Conservation (phyloP, 2,329 filamentous ascomycete species). For the Botrytis medusae region DNA sequence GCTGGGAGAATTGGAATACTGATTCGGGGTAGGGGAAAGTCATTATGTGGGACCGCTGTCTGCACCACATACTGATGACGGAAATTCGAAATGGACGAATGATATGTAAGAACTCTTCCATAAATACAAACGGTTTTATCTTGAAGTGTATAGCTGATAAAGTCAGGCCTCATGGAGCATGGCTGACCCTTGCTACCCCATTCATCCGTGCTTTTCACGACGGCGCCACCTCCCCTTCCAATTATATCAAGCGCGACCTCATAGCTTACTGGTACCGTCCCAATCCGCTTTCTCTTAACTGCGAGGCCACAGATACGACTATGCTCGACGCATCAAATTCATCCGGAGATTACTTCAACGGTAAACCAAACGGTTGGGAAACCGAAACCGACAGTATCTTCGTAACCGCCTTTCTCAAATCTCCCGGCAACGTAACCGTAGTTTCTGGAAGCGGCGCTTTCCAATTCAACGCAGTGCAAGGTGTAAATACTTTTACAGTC, state of each 20-base stretch:
- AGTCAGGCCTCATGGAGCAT: slow-evolving; percentile 13
- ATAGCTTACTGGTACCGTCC: slow-evolving; percentile 22
- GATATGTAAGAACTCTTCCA: background rate
- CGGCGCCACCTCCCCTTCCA: background rate
- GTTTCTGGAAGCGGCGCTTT: background rate
- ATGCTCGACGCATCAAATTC: slow-evolving; percentile 12
- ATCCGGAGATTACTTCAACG: slow-evolving; percentile 8
- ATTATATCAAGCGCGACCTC: background rate
- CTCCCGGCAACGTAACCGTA: background rate
- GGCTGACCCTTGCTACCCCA: slow-evolving; percentile 14
- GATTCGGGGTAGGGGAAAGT: slow-evolving; percentile 11
- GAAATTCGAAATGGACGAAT: slow-evolving; percentile 21
- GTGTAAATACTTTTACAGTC: background rate
- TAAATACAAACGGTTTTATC: background rate
- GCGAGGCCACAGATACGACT: slow-evolving; percentile 17
- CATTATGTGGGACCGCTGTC: slow-evolving; percentile 18
- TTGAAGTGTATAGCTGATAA: background rate
- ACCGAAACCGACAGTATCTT: slow-evolving; percentile 13
- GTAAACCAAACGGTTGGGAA: slow-evolving; percentile 18
- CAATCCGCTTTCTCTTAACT: background rate
- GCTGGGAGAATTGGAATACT: background rate
- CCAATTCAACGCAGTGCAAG: background rate
- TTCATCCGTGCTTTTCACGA: slow-evolving; percentile 16
- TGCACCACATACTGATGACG: slow-evolving; percentile 17
- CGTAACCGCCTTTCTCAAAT: slow-evolving; percentile 6